phyloP scores from a whole-genome alignment of 2,329 filamentous ascomycete species.

The Hirsutella thompsonii region DNA sequence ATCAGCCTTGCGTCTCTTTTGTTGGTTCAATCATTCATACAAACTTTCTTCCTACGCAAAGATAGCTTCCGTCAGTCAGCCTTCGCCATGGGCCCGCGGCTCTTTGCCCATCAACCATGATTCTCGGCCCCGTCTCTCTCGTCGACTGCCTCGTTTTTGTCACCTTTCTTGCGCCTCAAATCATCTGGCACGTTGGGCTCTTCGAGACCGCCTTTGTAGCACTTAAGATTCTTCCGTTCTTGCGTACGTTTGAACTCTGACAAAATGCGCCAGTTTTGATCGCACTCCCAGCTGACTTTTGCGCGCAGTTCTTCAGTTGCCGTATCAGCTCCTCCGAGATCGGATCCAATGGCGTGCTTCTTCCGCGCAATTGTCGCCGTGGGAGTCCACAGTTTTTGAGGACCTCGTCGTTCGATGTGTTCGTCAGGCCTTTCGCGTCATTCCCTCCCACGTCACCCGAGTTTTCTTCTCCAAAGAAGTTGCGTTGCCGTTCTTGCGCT shows the following conservation, averaged over 20 bases:
- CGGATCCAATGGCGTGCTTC: conserved; percentile 15
- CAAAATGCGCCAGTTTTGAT: background rate
- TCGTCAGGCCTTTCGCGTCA: conserved; percentile 61
- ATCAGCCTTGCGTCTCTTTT: too few species aligned
- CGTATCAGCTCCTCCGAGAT: conserved; percentile 6
- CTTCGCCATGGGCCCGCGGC: conserved; percentile 1
- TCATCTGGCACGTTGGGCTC: conserved; percentile 55
- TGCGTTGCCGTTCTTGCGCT: conserved; percentile 59
- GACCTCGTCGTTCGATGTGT: conserved; percentile 68
- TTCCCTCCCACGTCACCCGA: conserved; percentile 54
- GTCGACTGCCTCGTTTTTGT: conserved; percentile 66
- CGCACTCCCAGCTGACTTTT: background rate
- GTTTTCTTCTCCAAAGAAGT: conserved; percentile 70
- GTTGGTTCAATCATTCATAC: too few species aligned
- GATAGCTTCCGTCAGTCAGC: background rate
- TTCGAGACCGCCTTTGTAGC: conserved; percentile 43
- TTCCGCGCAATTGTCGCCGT: conserved; percentile 46
- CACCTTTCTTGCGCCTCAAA: conserved; percentile 55
- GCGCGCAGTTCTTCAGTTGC: conserved; percentile 1
- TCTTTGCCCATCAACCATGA: conserved; percentile 36
- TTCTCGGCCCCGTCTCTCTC: conserved; percentile 60
- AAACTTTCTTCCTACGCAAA: background rate
- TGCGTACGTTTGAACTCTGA: conserved; percentile 36
- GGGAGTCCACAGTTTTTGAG: conserved; percentile 58
- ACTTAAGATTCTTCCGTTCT: conserved; percentile 53